A percentile compares a stretch with the other conserved stretches of the same genome.
phyloP scores from a whole-genome alignment of 352 stramenopile species.

The Globisporangium uncinulatum region DNA sequence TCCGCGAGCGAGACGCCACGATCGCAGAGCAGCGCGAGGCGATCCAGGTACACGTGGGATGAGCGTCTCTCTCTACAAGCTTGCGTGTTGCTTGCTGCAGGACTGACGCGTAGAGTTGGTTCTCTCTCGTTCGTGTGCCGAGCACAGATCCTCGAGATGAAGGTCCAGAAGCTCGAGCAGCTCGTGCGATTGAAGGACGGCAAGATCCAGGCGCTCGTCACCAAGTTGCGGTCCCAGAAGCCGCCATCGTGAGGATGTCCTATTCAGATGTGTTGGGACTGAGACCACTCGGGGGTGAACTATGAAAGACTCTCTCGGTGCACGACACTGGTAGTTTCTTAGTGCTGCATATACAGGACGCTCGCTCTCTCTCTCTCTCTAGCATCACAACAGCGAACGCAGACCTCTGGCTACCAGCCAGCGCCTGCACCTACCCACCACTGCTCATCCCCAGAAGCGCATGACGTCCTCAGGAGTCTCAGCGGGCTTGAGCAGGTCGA shows the following conservation, averaged over 20 bases:
- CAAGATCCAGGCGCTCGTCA: conserved; percentile 90
- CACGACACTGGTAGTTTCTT: not conserved
- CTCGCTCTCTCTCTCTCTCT: not conserved
- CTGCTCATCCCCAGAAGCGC: conserved; percentile 48
- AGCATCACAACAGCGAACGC: not conserved
- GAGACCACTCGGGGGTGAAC: too few relatives aligned
- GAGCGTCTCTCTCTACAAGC: not conserved
- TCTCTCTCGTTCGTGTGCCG: too few relatives aligned
- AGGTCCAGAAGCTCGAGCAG: conserved; percentile 94
- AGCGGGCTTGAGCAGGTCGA: conserved; percentile 69
- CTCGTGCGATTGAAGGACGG: conserved; percentile 91
- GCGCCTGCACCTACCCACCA: too few relatives aligned
- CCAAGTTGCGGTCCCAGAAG: conserved; percentile 79
- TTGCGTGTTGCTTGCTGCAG: not conserved
- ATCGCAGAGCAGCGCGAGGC: conserved; percentile 87
- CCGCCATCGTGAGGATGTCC: conserved; percentile 18
- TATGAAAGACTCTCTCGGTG: not conserved
- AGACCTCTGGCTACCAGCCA: too few relatives aligned
- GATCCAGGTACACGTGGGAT: conserved; percentile 37
- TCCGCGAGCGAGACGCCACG: conserved; percentile 70
- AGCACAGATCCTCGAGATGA: conserved; percentile 89
- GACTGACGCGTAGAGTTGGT: not conserved
- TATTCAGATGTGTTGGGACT: not conserved
- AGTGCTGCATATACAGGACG: not conserved
- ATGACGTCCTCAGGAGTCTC: conserved; percentile 74